These are phyloP conservation scores for Ogataea nitratoaversa DNA, from an alignment of 805 yeast species.

Conservation along the genomic window DNA sequence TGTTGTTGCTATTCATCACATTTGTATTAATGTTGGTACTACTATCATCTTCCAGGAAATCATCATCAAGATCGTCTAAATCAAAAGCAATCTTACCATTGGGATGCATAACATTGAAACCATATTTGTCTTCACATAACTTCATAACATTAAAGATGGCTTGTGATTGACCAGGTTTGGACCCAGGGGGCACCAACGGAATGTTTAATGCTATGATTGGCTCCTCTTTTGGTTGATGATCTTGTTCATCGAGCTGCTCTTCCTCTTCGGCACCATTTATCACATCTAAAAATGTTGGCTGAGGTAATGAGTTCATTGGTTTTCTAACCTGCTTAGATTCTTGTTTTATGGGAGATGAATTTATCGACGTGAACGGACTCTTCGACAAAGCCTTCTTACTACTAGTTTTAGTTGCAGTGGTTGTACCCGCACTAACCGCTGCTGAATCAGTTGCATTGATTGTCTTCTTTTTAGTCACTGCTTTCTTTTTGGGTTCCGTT, in stretches of 20 bases:
- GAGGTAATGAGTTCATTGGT: constrained; percentile 12
- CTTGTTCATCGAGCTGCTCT: constrained; percentile 2
- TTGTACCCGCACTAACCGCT: neutral
- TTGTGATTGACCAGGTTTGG: constrained; percentile 48
- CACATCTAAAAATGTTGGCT: constrained; percentile 16
- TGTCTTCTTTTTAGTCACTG: constrained; percentile 3
- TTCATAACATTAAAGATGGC: constrained; percentile 68
- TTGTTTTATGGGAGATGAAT: constrained; percentile 1
- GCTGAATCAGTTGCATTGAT: neutral
- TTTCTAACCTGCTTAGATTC: constrained; percentile 4
- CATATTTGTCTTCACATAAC: constrained; percentile 79
- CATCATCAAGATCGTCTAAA: constrained; percentile 47
- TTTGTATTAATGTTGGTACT: neutral
- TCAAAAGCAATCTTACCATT: constrained; percentile 56
- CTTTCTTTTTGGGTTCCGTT: neutral
- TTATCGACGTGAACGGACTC: neutral
- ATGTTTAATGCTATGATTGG: constrained; percentile 55
- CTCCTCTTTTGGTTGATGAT: constrained; percentile 14
- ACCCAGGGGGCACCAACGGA: constrained; percentile 48
- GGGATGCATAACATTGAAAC: constrained; percentile 70
- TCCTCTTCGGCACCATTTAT: constrained; percentile 6
- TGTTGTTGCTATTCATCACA: constrained; percentile 22
- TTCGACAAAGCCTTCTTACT: neutral
- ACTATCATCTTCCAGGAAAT: constrained; percentile 35
- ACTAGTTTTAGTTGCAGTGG: neutral